Percentiles rank a stretch among this genome's conserved stretches.
Conservation (phyloP, 331 rosid genomes). For the Malus hybrid region DNA sequence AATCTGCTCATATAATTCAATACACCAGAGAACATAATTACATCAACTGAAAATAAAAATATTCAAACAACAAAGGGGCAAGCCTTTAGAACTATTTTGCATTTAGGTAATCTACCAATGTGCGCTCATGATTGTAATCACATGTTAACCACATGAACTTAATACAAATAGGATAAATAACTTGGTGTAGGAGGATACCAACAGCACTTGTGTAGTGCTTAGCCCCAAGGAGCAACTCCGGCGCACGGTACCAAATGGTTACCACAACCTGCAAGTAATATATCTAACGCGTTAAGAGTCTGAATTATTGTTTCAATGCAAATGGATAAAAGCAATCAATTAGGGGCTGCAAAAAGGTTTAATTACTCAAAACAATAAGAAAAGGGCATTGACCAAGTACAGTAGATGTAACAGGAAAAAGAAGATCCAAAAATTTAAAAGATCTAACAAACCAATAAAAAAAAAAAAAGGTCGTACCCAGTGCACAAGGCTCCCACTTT, state of each 20-base stretch:
- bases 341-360: background rate
- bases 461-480: too few relatives aligned
- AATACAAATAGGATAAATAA: conserved; percentile 5
- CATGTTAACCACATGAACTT: background rate
- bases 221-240: conserved; percentile 98
- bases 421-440: background rate
- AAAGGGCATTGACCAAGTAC: background rate
- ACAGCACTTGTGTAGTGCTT: conserved; percentile 99
- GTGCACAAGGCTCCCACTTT: too few relatives aligned
- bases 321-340: background rate
- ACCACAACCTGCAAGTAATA: conserved; percentile 76
- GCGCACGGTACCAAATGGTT: conserved; percentile 99
- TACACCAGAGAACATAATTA: background rate
- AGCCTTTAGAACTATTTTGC: background rate
- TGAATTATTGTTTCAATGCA: background rate
- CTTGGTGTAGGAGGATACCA: conserved; percentile 52
- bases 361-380: background rate
- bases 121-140: background rate
- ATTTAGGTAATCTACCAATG: background rate
- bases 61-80: background rate
- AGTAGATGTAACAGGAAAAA: background rate
- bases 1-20: background rate
- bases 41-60: background rate
- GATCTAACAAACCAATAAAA: too few relatives aligned
- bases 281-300: background rate